phyloP scores from a whole-genome alignment of 2,329 filamentous ascomycete species.

The Hypoxylon sp. region DNA sequence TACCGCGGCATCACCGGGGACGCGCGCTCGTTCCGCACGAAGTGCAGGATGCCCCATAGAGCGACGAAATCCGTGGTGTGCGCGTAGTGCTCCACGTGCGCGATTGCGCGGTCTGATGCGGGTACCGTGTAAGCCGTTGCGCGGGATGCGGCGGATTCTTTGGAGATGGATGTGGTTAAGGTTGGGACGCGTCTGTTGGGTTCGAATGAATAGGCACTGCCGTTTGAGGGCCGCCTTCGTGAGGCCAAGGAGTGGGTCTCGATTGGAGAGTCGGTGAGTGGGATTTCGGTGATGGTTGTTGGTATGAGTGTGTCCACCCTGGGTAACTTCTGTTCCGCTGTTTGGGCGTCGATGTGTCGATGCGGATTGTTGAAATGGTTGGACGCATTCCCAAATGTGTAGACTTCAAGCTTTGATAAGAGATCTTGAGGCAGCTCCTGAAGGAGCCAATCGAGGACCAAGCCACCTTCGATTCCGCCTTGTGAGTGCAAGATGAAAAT shows the following conservation, averaged over 20 bases:
- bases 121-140: constrained; percentile 45
- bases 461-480: constrained; percentile 79
- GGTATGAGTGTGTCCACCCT: constrained; percentile 51
- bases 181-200: constrained; percentile 52
- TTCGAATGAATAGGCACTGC: constrained; percentile 25
- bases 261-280: constrained; percentile 52
- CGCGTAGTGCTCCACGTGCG: constrained; percentile 85
- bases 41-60: constrained; percentile 80
- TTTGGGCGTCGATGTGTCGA: constrained; percentile 64
- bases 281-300: constrained; percentile 57
- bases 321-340: constrained; percentile 56
- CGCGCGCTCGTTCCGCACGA: constrained; percentile 65
- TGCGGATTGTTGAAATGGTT: constrained; percentile 87
- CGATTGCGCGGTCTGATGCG: constrained; percentile 68
- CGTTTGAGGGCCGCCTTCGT: constrained; percentile 37
- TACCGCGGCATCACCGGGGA: constrained; percentile 69
- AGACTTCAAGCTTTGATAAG: constrained; percentile 79
- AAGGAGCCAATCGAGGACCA: constrained; percentile 83
- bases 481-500: constrained; percentile 83
- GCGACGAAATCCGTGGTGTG: constrained; percentile 82
- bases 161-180: constrained; percentile 55
- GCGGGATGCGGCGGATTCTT: constrained; percentile 28
- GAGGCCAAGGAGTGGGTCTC: constrained; percentile 43
- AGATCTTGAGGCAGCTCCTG: constrained; percentile 77
- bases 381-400: constrained; percentile 83